A percentile compares a stretch with the other conserved stretches of the same genome.
Conservation (phyloP, 2,329 filamentous ascomycete genomes). For the Colletotrichum ledebouriae region DNA sequence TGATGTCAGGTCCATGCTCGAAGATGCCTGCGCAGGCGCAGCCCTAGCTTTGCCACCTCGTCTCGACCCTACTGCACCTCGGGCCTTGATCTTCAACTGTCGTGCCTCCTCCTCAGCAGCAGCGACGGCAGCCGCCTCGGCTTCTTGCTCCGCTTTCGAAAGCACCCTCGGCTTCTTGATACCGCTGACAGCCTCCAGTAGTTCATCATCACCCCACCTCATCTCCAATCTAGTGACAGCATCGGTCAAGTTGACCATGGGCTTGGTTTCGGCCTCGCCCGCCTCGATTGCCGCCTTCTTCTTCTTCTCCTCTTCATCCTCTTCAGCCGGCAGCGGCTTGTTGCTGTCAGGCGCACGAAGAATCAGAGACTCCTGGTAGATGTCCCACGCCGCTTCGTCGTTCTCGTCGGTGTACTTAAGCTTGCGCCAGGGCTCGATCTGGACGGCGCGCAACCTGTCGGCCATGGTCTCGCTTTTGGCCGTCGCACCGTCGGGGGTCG, state of each 20-base stretch:
- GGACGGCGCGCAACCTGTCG: constrained; percentile 80
- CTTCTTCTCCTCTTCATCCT: constrained; percentile 47
- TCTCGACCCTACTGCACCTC: constrained; percentile 43
- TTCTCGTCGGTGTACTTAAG: constrained; percentile 88
- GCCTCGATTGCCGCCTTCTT: constrained; percentile 44
- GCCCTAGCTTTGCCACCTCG: constrained; percentile 49
- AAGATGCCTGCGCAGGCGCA: constrained; percentile 44
- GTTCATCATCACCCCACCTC: constrained; percentile 59
- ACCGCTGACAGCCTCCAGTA: constrained; percentile 62
- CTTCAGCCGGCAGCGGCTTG: constrained; percentile 2
- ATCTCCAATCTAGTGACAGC: constrained; percentile 56
- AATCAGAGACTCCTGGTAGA: constrained; percentile 81
- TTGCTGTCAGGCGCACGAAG: constrained; percentile 49
- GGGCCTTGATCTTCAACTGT: constrained; percentile 45
- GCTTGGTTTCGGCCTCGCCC: constrained; percentile 23
- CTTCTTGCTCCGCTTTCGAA: constrained; percentile 48
- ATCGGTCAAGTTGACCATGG: constrained; percentile 49
- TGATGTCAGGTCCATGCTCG: constrained; percentile 42
- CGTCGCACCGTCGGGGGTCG: constrained; percentile 75
- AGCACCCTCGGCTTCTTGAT: constrained; percentile 51
- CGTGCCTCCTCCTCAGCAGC: constrained; percentile 47
- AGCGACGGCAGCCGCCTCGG: constrained; percentile 45
- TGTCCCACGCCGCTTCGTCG: constrained; percentile 78
- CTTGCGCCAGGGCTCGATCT: constrained; percentile 85
- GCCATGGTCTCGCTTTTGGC: constrained; percentile 79